These are phyloP conservation scores for Cordyceps javanica DNA, from an alignment of 2,329 filamentous ascomycete genomes.

Conservation along the genomic window DNA sequence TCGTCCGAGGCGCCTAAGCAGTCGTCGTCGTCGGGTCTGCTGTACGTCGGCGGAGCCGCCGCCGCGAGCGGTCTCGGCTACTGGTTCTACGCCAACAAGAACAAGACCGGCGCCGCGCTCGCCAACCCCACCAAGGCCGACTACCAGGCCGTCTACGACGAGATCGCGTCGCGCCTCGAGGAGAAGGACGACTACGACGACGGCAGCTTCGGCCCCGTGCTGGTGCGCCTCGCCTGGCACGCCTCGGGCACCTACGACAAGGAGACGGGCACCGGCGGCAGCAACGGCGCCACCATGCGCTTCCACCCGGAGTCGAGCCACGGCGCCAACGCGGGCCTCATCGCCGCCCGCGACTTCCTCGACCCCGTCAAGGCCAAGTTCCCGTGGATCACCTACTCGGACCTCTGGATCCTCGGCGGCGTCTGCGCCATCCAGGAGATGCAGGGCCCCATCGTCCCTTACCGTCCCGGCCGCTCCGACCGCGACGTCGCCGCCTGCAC, in stretches of 20 bases:
- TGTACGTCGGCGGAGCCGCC: slow-evolving; percentile 54
- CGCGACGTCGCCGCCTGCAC: slow-evolving; percentile 79
- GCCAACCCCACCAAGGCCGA: slow-evolving; percentile 76
- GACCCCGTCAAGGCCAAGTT: slow-evolving; percentile 82
- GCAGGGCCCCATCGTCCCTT: slow-evolving; percentile 82
- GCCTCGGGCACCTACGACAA: slow-evolving; percentile 87
- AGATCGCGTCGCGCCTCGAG: slow-evolving; percentile 70
- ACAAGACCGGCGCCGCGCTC: slow-evolving; percentile 45
- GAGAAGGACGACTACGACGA: slow-evolving; percentile 96
- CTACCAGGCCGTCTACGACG: slow-evolving; percentile 93
- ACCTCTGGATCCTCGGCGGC: slow-evolving; percentile 91
- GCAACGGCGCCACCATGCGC: slow-evolving; percentile 95
- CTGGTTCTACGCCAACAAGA: slow-evolving; percentile 59
- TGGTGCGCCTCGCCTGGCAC: slow-evolving; percentile 91
- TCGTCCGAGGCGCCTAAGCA: slow-evolving; percentile 59
- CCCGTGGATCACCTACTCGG: slow-evolving; percentile 94
- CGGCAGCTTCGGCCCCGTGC: slow-evolving; percentile 88
- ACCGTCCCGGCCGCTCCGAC: slow-evolving; percentile 79
- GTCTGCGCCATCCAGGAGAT: slow-evolving; percentile 90
- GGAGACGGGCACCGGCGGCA: slow-evolving; percentile 81
- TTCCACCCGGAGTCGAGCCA: slow-evolving; percentile 85
- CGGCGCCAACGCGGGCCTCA: slow-evolving; percentile 88
- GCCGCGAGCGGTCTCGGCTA: slow-evolving; percentile 58
- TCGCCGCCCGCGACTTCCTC: slow-evolving; percentile 82
- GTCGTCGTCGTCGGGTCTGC: slow-evolving; percentile 39